Conservation (phyloP, 176 grass and related monocot genomes). For the Triticum urartu region DNA sequence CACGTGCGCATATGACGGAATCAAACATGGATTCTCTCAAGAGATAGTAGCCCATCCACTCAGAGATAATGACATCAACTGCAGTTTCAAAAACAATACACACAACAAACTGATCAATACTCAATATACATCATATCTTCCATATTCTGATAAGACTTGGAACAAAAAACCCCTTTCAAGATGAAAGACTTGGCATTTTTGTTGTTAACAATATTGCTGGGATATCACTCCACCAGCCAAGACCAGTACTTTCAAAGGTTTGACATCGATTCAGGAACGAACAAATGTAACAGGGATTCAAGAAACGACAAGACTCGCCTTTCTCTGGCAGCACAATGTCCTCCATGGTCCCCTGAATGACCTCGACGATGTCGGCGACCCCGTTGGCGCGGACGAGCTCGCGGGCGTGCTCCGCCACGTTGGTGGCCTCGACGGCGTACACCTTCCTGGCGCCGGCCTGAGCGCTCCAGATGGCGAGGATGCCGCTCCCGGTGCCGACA, state of each 20-base stretch:
- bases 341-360: conserved; percentile 92
- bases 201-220: not conserved
- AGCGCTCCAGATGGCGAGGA: conserved; percentile 94
- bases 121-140: not conserved
- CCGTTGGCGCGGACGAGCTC: conserved; percentile 76
- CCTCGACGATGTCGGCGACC: conserved; percentile 70
- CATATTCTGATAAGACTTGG: not conserved
- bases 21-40: conserved; percentile 98
- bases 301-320: conserved; percentile 42
- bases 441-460: conserved; percentile 96
- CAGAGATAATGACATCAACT: conserved; percentile 98
- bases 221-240: not conserved
- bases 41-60: conserved; percentile 99
- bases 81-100: conserved; percentile 18
- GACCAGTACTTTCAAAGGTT: not conserved
- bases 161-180: not conserved
- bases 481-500: conserved; percentile 93
- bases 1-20: conserved; percentile 90
- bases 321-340: conserved; percentile 79
- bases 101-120: conserved; percentile 11
- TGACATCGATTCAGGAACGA: not conserved
- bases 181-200: not conserved
- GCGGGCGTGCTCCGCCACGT: conserved; percentile 93
- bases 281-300: not conserved
- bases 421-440: conserved; percentile 91